A percentile compares a stretch with the other conserved stretches of the same genome.
Conservation (phyloP, 164 flowering plant species). For the Magnolia sinica region DNA sequence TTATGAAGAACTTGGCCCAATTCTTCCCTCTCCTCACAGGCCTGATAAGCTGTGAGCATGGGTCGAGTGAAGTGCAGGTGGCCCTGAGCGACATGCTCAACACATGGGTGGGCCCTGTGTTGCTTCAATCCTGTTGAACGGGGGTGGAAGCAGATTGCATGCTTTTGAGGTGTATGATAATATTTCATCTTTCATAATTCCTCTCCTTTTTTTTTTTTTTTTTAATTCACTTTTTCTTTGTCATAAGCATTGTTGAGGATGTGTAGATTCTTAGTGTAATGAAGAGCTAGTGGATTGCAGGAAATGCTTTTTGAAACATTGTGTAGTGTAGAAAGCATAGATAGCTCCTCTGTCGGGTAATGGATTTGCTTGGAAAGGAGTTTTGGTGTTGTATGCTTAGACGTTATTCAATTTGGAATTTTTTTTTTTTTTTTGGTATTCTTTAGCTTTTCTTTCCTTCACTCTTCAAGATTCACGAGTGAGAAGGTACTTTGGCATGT, state of each 20-base stretch:
- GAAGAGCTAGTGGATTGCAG: slow-evolving; percentile 31
- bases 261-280: slow-evolving; percentile 43
- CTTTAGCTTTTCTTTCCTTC: neutral
- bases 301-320: slow-evolving; percentile 16
- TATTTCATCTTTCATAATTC: neutral
- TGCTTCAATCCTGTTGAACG: slow-evolving; percentile 81
- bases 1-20: slow-evolving; percentile 55
- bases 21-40: slow-evolving; percentile 78
- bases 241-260: slow-evolving; percentile 25
- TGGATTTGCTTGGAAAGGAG: slow-evolving; percentile 10
- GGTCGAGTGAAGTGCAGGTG: slow-evolving; percentile 80
- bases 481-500: neutral
- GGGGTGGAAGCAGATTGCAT: slow-evolving; percentile 10
- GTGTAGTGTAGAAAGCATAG: slow-evolving; percentile 22
- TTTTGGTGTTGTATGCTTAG: slow-evolving; percentile 29
- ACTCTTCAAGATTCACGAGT: no score
- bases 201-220: slow-evolving; percentile 1
- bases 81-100: slow-evolving; percentile 86
- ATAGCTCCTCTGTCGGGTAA: slow-evolving; percentile 17
- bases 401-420: neutral
- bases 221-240: slow-evolving; percentile 13
- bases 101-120: slow-evolving; percentile 70
- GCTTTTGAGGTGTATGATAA: slow-evolving; percentile 43
- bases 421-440: neutral
- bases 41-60: slow-evolving; percentile 92